Conservation (phyloP, 129 eudicot species). For the Ambrosia artemisiifolia region DNA sequence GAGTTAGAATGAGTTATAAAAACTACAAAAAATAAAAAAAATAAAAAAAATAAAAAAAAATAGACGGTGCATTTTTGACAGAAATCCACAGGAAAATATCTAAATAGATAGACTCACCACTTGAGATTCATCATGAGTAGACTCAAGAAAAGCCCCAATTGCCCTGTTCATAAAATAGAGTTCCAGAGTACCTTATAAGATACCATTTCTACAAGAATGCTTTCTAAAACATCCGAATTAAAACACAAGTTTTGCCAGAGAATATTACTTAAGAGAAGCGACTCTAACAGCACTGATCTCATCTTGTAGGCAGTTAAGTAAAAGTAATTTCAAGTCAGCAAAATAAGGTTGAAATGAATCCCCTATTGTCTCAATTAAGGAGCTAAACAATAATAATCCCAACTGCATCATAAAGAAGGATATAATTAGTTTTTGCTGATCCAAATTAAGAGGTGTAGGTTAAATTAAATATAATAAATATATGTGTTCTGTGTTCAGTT, state of each 20-base stretch:
- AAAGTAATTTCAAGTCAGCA: conserved; percentile 64
- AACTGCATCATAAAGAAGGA: conserved; percentile 51
- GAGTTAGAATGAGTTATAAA: background rate
- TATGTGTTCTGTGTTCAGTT: background rate
- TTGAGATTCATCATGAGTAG: conserved; percentile 75
- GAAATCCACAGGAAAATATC: background rate
- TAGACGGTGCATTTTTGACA: background rate
- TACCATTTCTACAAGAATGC: background rate
- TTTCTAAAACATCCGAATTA: background rate
- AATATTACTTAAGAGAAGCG: conserved; percentile 83
- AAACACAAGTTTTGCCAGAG: background rate
- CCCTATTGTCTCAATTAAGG: conserved; percentile 85
- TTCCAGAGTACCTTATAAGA: conserved; percentile 13
- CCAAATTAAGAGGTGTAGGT: background rate
- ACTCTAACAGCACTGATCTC: conserved; percentile 82
- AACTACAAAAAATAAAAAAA: no score
- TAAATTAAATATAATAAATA: background rate
- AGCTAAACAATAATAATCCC: conserved; percentile 83
- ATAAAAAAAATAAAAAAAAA: no score
- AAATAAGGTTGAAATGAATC: conserved; percentile 80
- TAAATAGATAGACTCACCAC: conserved; percentile 55
- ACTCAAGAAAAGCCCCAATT: conserved; percentile 90
- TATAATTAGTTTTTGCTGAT: conserved; percentile 21
- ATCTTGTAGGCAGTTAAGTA: conserved; percentile 79
- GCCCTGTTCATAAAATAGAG: conserved; percentile 53